Conservation (phyloP, 371 early-diverging fungal species). For the Basidiobolus heterosporus region DNA sequence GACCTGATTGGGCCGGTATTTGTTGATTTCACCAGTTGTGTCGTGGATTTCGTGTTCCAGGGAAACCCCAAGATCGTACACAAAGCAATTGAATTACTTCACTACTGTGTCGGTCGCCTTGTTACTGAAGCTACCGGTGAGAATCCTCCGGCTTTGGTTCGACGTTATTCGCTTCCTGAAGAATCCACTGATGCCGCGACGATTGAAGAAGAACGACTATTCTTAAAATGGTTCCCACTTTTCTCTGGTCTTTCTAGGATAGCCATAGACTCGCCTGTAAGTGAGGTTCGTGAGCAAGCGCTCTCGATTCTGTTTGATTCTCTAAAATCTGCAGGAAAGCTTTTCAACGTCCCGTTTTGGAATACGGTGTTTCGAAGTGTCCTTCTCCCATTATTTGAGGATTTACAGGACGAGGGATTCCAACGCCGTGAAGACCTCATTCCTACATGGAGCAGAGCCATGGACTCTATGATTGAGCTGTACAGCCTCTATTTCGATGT, state of each 20-base stretch:
- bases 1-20: conserved; percentile 57
- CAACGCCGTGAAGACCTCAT: conserved; percentile 33
- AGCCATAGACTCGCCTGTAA: conserved; percentile 70
- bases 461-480: conserved; percentile 71
- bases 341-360: conserved; percentile 66
- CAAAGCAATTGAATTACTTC: too few species aligned
- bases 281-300: conserved; percentile 68
- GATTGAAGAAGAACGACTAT: too few species aligned
- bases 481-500: conserved; percentile 61
- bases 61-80: too few species aligned
- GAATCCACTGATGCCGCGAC: too few species aligned
- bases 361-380: conserved; percentile 61
- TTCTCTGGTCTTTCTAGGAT: conserved; percentile 71
- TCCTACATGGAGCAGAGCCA: conserved; percentile 57
- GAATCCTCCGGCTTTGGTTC: background rate
- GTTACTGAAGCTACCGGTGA: background rate
- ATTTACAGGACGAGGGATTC: conserved; percentile 35
- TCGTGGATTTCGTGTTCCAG: conserved; percentile 11
- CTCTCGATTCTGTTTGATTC: conserved; percentile 69
- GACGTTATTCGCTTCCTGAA: too few species aligned
- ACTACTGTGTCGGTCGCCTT: conserved; percentile 5
- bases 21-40: conserved; percentile 32
- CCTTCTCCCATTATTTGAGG: conserved; percentile 79
- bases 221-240: conserved; percentile 60
- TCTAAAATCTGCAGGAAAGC: conserved; percentile 45